Evolutionary conservation across 2,329 filamentous ascomycete genomes (phyloP).

Genomic region (Penicillium janthinellum): DNA sequence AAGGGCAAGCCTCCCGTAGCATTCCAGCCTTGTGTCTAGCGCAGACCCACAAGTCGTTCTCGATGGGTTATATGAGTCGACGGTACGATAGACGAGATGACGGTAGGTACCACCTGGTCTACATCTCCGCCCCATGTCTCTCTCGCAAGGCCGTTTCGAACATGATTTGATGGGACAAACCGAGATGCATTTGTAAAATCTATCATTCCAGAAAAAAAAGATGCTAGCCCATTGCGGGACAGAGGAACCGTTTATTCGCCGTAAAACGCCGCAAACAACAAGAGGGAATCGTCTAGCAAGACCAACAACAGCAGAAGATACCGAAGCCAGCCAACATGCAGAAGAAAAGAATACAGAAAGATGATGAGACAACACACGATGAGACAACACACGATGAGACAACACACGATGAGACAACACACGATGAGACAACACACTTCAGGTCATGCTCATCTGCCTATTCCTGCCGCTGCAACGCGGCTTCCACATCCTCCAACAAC

Average conservation of each 20-base stretch:
- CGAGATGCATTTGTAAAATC: neutral
- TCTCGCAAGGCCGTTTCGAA: neutral
- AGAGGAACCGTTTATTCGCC: slow-evolving; percentile 3
- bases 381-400: too few relatives aligned
- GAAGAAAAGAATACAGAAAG: neutral
- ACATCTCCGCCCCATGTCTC: neutral
- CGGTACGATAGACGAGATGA: too few relatives aligned
- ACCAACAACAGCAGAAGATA: neutral
- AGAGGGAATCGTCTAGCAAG: slow-evolving; percentile 15
- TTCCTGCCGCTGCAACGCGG: slow-evolving; percentile 57
- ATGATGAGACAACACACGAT: neutral
- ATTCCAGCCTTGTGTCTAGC: neutral
- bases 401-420: too few relatives aligned
- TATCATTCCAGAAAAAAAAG: neutral
- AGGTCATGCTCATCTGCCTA: neutral
- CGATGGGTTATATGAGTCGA: neutral
- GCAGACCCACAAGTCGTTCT: neutral
- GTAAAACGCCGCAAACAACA: slow-evolving; percentile 11
- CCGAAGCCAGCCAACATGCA: slow-evolving; percentile 12
- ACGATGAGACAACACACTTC: neutral
- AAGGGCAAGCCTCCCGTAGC: neutral
- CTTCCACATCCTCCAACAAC: slow-evolving; percentile 63
- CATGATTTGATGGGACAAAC: neutral
- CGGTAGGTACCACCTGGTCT: neutral
- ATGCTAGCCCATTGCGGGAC: neutral